Base-by-base conservation (phyloP, 2,329 filamentous ascomycete species). In the Pyrenochaeta sp. region DNA sequence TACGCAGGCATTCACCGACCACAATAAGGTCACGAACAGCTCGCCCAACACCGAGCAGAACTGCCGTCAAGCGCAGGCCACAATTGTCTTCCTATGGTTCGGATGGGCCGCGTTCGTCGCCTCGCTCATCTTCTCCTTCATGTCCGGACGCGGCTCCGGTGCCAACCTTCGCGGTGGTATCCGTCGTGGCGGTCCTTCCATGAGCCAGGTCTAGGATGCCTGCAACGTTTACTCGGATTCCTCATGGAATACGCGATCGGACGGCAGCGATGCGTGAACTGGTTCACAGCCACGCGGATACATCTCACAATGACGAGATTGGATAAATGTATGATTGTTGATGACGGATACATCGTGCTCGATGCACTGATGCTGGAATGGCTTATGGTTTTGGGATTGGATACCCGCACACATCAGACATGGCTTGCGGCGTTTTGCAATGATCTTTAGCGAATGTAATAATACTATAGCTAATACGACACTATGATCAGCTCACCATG, bases 11-110 rank as follows among this genome's bases (percentile, higher is more conserved):
- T 81, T 81, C 67, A 79, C 79, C 43, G 44, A 53, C n/a, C 65
- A 66, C 68, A 84, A 85, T 76, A 85, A 82, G 79, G 86, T 91
- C 72, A 88, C 83, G 27, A 90, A 84, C 73, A 88, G 88, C 56
- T 88, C 87, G 45, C 59, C 64, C 60, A 74, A 89, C 76, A 81
- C 84, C 58, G 76, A 82, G 73, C 87, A 89, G 80, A 85, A 90
- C 64, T 93, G 91, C 80, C 88, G 86, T 62, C 87, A 92, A 79
- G 85, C 91, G 15, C 91, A 93, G 80, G 91, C 91, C 37, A 85
- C 86, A 61, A 87, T 86, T 34, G 90, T 86, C 37, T 94, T 94
- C 80, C 84, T 92, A 79, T 94, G 90, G 90, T 93, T 93, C 79
- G 84, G 91, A 48, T 91, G 89, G 75, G 83, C 80, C 39, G 82